phyloP scores from a whole-genome alignment of 331 rosid genomes.

The Quercus tomentella region DNA sequence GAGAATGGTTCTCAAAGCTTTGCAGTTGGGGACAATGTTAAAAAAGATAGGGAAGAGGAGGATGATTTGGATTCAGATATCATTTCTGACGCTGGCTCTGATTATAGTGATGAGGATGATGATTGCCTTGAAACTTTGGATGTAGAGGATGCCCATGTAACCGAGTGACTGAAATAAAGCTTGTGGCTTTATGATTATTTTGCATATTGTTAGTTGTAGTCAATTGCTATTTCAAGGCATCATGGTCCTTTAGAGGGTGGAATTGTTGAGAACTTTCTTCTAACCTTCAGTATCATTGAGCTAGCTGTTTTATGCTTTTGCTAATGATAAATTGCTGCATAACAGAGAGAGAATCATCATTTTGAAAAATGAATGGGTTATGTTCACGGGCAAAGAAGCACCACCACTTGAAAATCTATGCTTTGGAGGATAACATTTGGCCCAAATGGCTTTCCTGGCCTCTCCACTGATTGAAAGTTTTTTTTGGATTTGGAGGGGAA shows the following conservation, averaged over 20 bases:
- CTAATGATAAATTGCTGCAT: not conserved
- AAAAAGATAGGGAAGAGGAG: constrained; percentile 23
- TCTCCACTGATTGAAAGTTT: not conserved
- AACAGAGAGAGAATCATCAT: not conserved
- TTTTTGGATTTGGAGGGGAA: constrained; percentile 9
- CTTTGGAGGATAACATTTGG: not conserved
- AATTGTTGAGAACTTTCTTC: not conserved
- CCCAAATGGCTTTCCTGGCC: not conserved
- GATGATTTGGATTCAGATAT: constrained; percentile 28
- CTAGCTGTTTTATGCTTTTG: not conserved
- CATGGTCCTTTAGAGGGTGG: not conserved
- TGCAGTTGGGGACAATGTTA: constrained; percentile 15
- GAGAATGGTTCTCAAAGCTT: constrained; percentile 34
- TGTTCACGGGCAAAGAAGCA: not conserved
- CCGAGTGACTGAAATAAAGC: not conserved
- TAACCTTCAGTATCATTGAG: no score
- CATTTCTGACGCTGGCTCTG: constrained; percentile 42
- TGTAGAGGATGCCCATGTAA: constrained; percentile 16
- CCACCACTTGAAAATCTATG: not conserved
- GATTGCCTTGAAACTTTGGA: constrained; percentile 24
- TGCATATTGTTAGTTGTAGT: not conserved
- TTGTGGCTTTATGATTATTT: not conserved
- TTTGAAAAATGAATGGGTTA: not conserved
- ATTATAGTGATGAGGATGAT: constrained; percentile 34
- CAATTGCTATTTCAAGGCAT: constrained; percentile 9